Base-by-base conservation (phyloP, 192 early-diverging fungal genomes). In the Podila clonocystis region DNA sequence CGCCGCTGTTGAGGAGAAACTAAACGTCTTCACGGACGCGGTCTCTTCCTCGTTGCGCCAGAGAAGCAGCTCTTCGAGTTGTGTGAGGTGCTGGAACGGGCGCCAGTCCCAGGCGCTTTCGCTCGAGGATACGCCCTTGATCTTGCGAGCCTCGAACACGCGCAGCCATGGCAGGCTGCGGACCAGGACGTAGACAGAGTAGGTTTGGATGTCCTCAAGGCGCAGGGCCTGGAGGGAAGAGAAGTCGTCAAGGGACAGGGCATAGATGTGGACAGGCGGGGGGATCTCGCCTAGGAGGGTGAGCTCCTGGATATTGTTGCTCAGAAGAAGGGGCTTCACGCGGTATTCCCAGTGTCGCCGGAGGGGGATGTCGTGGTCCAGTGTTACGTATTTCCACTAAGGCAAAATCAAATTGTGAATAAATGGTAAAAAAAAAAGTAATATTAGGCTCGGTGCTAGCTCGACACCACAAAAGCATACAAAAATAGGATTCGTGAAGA, bases 91-190 rank as follows among this genome's bases (percentile, higher is more conserved):
- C 29, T 55, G 60, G 50, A 75, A 75, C 19, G 73, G 73, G 17
- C 66, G 48, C 73, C 73, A 75, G 30, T 75, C 73, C 73, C 73
- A 75, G 20, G 7, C 68, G 20, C 3, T 64, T 2, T 75, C 73
- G 30, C 73, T 68, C 0, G 34, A 36, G 48, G 52, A 59, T n/a
- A n/a, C n/a, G 9, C 73, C 73, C 24, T 68, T 75, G 61, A 75
- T 75, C 52, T 19, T 68, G 38, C 73, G 26, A 5, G 73, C 73
- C 31, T 75, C 73, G 63, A 75, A 75, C 26, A 75, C 62, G 28
- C 34, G 20, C 8, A 75, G 66, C 73, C 73, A 75, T 13, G 59
- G 73, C 33, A 75, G 15, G 28, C 50, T 68, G 36, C 73, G 58
- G 4, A 62, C 73, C 13, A 75, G 73, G 8, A 66, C 66, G 49